Base-by-base conservation (phyloP, 2,329 filamentous ascomycete genomes). In the Colletotrichum cuscutae region DNA sequence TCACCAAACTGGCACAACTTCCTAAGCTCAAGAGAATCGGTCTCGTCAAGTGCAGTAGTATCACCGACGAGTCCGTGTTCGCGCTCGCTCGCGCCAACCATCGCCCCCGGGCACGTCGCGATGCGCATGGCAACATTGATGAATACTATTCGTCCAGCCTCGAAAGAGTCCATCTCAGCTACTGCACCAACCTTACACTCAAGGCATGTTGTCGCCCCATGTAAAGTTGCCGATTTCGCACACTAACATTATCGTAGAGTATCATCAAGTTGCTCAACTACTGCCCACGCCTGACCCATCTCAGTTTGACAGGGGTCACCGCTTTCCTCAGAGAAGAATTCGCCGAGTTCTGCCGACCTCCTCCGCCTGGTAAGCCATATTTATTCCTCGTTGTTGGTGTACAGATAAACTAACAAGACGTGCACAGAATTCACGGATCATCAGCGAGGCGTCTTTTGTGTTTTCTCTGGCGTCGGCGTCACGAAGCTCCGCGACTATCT, bases 1-100 rank as follows among this genome's bases (percentile, higher is more conserved):
- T 99, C 19, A 93, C 89, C 74, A 92, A 94, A 75, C 87, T 99
- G 49, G 95, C 97, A 5, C 90, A 90, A 15, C 88, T 99, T 6
- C 97, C 97, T 3, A 99, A 99, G 82, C 86, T 99, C 65, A 95
- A 98, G 85, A 89, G 97, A 49, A 98, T 99, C 73, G 97, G 97
- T 1, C 85, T 99, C 65, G 97, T 99, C 66, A 99, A 99, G 82
- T 99, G 97, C 79, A 91, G 91, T 73, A 90, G 89, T 69, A 98
- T 99, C 77, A 98, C 97, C 0, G 95, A 99, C 80, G 89, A 90
- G 32, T 98, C 95, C 77, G 97, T 99, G 65, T 87, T 93, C 75
- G 94, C 95, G 24, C 86, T 98, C 76, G 95, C 96, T 8, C 91
- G 91, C 76, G 91, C 93, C 2, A 92, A 90, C 72, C 87, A 86